These are phyloP conservation scores for Rhododendron ovatum DNA, from an alignment of 148 eudicot genomes.

Conservation along the genomic window DNA sequence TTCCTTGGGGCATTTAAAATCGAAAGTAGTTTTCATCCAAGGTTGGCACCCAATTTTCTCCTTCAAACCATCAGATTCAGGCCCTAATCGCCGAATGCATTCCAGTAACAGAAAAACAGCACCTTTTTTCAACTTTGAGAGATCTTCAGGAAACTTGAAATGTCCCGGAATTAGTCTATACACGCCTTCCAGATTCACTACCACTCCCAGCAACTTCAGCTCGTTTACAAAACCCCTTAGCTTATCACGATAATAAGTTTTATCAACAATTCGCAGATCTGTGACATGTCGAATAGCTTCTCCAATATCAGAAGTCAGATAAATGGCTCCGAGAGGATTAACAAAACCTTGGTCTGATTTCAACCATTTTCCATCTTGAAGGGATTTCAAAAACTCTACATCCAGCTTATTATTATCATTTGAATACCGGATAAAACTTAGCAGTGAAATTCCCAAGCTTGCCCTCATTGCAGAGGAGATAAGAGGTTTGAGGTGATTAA, in stretches of 20 bases:
- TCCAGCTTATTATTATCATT: slow-evolving; percentile 1
- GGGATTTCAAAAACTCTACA: background rate
- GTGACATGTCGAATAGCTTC: slow-evolving; percentile 11
- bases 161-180: slow-evolving; percentile 2
- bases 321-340: slow-evolving; percentile 11
- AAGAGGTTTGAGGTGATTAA: background rate
- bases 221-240: slow-evolving; percentile 15
- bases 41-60: no score
- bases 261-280: slow-evolving; percentile 14
- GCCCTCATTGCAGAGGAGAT: slow-evolving; percentile 1
- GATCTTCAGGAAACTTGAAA: background rate
- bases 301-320: slow-evolving; percentile 6
- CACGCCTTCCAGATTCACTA: background rate
- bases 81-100: no score
- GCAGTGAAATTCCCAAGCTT: background rate
- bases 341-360: slow-evolving; percentile 9
- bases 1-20: no score
- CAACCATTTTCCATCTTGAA: slow-evolving; percentile 13
- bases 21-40: no score
- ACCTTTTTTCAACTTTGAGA: no score
- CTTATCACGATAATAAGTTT: background rate
- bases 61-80: no score
- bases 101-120: no score
- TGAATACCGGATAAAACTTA: slow-evolving; percentile 17
- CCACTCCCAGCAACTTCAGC: slow-evolving; percentile 20